Evolutionary conservation across 257 asterid genomes (phyloP).

Genomic region (Gentiana straminea): DNA sequence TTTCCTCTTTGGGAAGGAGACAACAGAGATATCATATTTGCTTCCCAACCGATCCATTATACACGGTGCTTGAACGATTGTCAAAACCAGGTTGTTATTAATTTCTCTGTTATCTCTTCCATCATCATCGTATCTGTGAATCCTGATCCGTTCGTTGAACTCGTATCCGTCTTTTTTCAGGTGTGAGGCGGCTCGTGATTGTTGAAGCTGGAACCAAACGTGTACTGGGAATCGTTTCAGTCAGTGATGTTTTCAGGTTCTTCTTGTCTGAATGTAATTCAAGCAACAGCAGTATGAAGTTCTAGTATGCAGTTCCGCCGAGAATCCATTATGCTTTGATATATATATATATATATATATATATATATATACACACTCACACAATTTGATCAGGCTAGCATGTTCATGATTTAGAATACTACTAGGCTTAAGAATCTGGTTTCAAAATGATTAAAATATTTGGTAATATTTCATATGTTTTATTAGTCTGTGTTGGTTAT

Average conservation of each 20-base stretch:
- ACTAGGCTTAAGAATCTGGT: slow-evolving; percentile 19
- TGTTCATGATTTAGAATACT: slow-evolving; percentile 20
- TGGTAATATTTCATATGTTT: not conserved
- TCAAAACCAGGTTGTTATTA: slow-evolving; percentile 66
- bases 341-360: too few relatives aligned
- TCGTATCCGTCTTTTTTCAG: slow-evolving; percentile 22
- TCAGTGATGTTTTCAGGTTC: slow-evolving; percentile 68
- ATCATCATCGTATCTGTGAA: not conserved
- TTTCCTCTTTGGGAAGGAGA: slow-evolving; percentile 34
- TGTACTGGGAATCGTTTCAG: slow-evolving; percentile 66
- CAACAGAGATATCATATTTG: slow-evolving; percentile 90
- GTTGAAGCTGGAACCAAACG: slow-evolving; percentile 99
- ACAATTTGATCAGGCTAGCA: slow-evolving; percentile 29
- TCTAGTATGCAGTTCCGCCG: slow-evolving; percentile 3
- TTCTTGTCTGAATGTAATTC: slow-evolving; percentile 39
- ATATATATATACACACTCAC: slow-evolving; percentile 8
- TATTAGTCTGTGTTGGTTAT: slow-evolving; percentile 9
- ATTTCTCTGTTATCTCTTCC: not conserved
- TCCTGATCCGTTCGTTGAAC: not conserved
- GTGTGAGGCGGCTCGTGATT: slow-evolving; percentile 68
- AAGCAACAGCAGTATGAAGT: slow-evolving; percentile 8
- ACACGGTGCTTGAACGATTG: slow-evolving; percentile 64
- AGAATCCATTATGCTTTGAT: slow-evolving; percentile 4
- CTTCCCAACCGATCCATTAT: slow-evolving; percentile 68
- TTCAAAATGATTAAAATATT: slow-evolving; percentile 9